Conservation (phyloP, 768 basidiomycete species). For the Rossbeevera mucosa region DNA sequence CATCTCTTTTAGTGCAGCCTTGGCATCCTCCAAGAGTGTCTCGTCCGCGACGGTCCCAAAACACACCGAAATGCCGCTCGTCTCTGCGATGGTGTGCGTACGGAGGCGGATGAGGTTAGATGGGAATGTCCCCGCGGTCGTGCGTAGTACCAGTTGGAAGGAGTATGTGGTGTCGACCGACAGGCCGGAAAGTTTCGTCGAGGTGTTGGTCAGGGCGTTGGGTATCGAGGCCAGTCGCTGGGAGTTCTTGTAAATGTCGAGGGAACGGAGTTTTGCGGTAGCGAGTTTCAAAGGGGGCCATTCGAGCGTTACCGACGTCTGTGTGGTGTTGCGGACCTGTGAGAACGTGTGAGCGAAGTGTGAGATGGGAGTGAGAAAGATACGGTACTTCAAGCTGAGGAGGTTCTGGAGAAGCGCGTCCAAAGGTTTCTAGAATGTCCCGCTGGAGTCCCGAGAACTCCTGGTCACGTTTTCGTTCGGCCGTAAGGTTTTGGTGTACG, state of each 20-base stretch:
- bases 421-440: constrained; percentile 73
- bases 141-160: constrained; percentile 92
- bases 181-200: constrained; percentile 81
- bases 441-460: constrained; percentile 86
- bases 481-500: constrained; percentile 79
- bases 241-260: constrained; percentile 91
- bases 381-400: constrained; percentile 68
- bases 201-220: constrained; percentile 76
- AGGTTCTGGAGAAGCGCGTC: constrained; percentile 57
- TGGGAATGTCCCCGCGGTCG: constrained; percentile 85
- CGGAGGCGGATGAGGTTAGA: constrained; percentile 79
- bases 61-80: constrained; percentile 91
- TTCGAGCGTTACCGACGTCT: constrained; percentile 95
- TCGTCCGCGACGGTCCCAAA: constrained; percentile 86
- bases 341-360: constrained; percentile 1
- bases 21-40: constrained; percentile 73
- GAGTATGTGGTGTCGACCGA: constrained; percentile 81
- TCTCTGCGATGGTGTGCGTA: constrained; percentile 94
- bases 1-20: constrained; percentile 79
- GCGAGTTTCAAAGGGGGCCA: constrained; percentile 88
- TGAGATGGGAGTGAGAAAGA: not conserved
- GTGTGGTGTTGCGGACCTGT: constrained; percentile 88
- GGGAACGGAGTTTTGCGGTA: constrained; percentile 76
- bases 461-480: constrained; percentile 76
- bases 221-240: constrained; percentile 85